Base-by-base conservation (phyloP, 805 yeast species). In the Hanseniaspora nectarophila region DNA sequence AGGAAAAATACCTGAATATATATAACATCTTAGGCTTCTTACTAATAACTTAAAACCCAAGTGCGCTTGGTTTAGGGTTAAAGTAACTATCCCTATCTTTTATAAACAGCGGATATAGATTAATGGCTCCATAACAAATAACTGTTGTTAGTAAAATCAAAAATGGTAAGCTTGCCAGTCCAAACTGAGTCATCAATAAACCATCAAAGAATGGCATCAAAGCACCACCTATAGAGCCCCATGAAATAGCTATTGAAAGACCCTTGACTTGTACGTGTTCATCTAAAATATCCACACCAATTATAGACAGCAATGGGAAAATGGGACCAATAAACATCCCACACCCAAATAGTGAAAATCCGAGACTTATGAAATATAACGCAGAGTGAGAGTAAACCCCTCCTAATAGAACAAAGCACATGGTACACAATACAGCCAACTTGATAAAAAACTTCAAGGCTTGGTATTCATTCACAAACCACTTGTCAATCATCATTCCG, bases 191-290 rank as follows among this genome's bases (percentile, higher is more conserved):
- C 43, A 51, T 51, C 6, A 51, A n/a, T 3, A 51, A n/a, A 7
- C 54, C 54, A 28, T 43, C 44, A 1, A 31, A 4, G 29, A 33
- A 51, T 16, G 54, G 54, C 2, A 51, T 28, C 10, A 45, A 26
- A 23, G 54, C 54, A 18, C 35, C 51, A n/a, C 54, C 54, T 5
- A 46, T 42, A 1, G 46, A 45, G 6, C 94, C 95, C 55, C 85
- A 62, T 0, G 92, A 88, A 53, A 88, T 80, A 20, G 82, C 77
- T 50, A 83, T 70, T 0, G 95, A 89, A 8, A 86, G 73, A 1
- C 87, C 89, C 16, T 77, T 66, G 9, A 83, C 75, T 50, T 82
- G 83, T 49, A 74, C 66, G 38, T 70, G 72, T 26, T 67, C 64
- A 0, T 95, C 95, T 40, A 86, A 63, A 2, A 78, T 67, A 51